A percentile compares a stretch with the other conserved stretches of the same genome.
phyloP scores from a whole-genome alignment of 2,329 filamentous ascomycete genomes.

The Verticillium nonalfalfae region DNA sequence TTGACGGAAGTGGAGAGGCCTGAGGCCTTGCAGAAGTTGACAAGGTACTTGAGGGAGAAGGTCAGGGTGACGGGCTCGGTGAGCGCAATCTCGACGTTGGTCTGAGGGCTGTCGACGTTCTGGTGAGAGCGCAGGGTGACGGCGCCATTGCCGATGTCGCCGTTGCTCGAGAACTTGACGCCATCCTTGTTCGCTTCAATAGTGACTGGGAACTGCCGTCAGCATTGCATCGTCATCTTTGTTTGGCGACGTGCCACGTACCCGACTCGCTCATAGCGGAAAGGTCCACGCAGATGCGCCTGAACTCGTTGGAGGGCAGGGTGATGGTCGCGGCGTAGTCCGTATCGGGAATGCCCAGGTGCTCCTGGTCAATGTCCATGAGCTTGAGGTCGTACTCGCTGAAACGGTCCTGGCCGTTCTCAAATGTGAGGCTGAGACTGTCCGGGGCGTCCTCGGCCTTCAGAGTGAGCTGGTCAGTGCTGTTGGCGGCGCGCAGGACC shows the following conservation, averaged over 20 bases:
- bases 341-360: constrained; percentile 97
- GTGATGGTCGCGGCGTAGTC: constrained; percentile 89
- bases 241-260: constrained; percentile 38
- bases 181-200: constrained; percentile 98
- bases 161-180: constrained; percentile 87
- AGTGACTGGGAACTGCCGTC: constrained; percentile 52
- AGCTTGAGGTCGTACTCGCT: constrained; percentile 99
- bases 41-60: constrained; percentile 98
- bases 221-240: constrained; percentile 2
- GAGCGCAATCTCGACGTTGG: constrained; percentile 83
- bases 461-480: constrained; percentile 89
- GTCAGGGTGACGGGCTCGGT: constrained; percentile 89
- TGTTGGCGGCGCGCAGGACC: constrained; percentile 89
- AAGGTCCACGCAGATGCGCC: constrained; percentile 89
- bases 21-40: constrained; percentile 99
- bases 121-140: constrained; percentile 86
- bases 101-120: constrained; percentile 81
- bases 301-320: constrained; percentile 87
- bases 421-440: constrained; percentile 91
- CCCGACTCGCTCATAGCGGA: constrained; percentile 91
- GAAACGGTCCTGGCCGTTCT: constrained; percentile 84
- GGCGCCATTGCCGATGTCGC: constrained; percentile 92
- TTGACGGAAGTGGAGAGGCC: constrained; percentile 76
- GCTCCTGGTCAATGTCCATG: constrained; percentile 99
- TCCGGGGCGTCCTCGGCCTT: constrained; percentile 98